Conservation (phyloP, 1,284 basidiomycete genomes). For the Ustilago trichophora region DNA sequence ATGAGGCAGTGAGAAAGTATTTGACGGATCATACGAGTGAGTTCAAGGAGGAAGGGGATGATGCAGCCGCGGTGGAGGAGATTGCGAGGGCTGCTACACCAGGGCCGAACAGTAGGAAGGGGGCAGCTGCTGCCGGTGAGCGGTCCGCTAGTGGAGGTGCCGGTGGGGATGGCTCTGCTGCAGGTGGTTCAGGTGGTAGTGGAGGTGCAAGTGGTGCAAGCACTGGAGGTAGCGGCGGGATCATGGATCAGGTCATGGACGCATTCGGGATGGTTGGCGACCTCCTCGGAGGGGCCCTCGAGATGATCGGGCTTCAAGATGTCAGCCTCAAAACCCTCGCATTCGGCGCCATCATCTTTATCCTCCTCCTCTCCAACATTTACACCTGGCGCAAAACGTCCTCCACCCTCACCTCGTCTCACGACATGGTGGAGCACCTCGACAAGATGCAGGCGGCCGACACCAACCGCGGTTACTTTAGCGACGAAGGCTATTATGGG, state of each 20-base stretch:
- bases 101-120: constrained; percentile 20
- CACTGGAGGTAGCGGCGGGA: constrained; percentile 6
- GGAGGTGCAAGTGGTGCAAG: not conserved
- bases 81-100: constrained; percentile 49
- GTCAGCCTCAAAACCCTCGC: constrained; percentile 47
- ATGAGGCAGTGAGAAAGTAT: constrained; percentile 78
- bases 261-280: constrained; percentile 42
- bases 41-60: constrained; percentile 84
- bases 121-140: constrained; percentile 17
- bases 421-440: constrained; percentile 10
- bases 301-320: constrained; percentile 26
- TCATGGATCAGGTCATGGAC: constrained; percentile 16
- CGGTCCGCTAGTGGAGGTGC: constrained; percentile 1
- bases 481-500: constrained; percentile 27
- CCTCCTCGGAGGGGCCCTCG: constrained; percentile 38
- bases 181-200: not conserved
- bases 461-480: constrained; percentile 36
- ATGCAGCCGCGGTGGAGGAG: constrained; percentile 61
- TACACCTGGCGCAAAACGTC: constrained; percentile 37
- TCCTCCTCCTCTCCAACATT: constrained; percentile 67
- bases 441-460: constrained; percentile 23
- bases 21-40: constrained; percentile 87
- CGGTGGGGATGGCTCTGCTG: no score
- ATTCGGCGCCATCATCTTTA: constrained; percentile 56
- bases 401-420: not conserved